Evolutionary conservation across 1,139 yeast species (phyloP).

Genomic region (Geotrichum phurueaensis): DNA sequence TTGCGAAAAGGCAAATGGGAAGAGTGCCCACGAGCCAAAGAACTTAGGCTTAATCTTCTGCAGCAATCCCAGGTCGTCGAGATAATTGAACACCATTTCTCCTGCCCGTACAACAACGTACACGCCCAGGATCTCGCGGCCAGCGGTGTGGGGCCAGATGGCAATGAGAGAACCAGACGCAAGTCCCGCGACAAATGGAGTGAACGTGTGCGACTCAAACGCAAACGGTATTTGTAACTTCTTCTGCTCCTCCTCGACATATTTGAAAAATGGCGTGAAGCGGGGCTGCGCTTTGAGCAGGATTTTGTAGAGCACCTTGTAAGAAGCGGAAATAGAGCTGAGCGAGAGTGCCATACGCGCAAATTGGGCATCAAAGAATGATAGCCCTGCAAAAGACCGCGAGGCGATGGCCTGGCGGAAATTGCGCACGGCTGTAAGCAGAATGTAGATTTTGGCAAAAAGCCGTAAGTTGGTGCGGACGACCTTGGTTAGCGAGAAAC

Average conservation of each 20-base stretch:
- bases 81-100: constrained; percentile 35
- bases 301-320: constrained; percentile 26
- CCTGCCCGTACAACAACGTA: constrained; percentile 34
- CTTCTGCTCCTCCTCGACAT: constrained; percentile 8
- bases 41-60: constrained; percentile 33
- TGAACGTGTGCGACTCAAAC: constrained; percentile 20
- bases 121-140: constrained; percentile 32
- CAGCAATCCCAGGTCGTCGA: constrained; percentile 35
- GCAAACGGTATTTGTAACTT: constrained; percentile 17
- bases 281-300: constrained; percentile 18
- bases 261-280: constrained; percentile 7
- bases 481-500: constrained; percentile 4
- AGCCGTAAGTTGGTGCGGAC: constrained; percentile 31
- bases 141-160: constrained; percentile 27
- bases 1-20: constrained; percentile 40
- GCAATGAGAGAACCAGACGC: constrained; percentile 32
- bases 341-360: constrained; percentile 28
- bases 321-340: constrained; percentile 28
- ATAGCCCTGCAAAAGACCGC: constrained; percentile 9
- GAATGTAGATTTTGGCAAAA: constrained; percentile 27
- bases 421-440: constrained; percentile 25
- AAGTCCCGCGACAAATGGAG: constrained; percentile 30
- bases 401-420: constrained; percentile 16
- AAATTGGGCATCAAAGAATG: constrained; percentile 16
- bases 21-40: constrained; percentile 39